Percentiles rank a stretch among this genome's conserved stretches.
Evolutionary conservation across 2,329 filamentous ascomycete species (phyloP).

Genomic region (Falciphora oryzae): DNA sequence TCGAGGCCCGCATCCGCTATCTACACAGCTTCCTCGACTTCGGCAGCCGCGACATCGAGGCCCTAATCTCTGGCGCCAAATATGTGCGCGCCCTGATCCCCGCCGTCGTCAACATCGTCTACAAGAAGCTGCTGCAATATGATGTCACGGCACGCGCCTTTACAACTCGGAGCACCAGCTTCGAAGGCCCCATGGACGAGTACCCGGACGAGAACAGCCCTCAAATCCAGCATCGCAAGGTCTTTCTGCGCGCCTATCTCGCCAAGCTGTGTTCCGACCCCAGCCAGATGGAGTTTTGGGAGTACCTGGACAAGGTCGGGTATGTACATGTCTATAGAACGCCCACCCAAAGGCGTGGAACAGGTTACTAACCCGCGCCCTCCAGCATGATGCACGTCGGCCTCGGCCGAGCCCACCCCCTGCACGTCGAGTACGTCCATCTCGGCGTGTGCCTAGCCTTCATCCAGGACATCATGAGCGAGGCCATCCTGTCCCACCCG

Average conservation of each 20-base stretch:
- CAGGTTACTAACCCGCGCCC: not conserved
- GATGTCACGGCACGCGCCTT: slow-evolving; percentile 79
- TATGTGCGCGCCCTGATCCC: slow-evolving; percentile 80
- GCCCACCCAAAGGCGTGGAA: not conserved
- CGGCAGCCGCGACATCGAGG: slow-evolving; percentile 64
- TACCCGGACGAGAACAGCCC: slow-evolving; percentile 62
- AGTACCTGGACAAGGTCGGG: slow-evolving; percentile 79
- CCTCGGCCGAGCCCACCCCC: slow-evolving; percentile 61
- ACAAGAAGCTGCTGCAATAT: slow-evolving; percentile 73
- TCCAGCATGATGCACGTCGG: slow-evolving; percentile 73
- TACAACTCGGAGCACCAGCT: slow-evolving; percentile 55
- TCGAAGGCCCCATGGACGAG: slow-evolving; percentile 61
- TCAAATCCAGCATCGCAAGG: slow-evolving; percentile 71
- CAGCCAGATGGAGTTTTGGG: slow-evolving; percentile 72
- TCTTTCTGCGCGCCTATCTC: slow-evolving; percentile 71
- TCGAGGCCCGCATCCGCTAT: slow-evolving; percentile 65
- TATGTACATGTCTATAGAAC: slow-evolving; percentile 29
- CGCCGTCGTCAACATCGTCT: slow-evolving; percentile 77
- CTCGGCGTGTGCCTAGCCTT: slow-evolving; percentile 67
- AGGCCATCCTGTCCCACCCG: slow-evolving; percentile 69
- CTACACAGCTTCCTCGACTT: slow-evolving; percentile 74
- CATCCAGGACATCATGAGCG: slow-evolving; percentile 71
- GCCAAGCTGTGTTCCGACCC: slow-evolving; percentile 70
- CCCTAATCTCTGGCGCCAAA: slow-evolving; percentile 62
- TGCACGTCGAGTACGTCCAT: slow-evolving; percentile 77